Percentiles rank a stretch among this genome's conserved stretches.
Conservation (phyloP, 2,329 filamentous ascomycete genomes). For the Ramularia collo-cygni region DNA sequence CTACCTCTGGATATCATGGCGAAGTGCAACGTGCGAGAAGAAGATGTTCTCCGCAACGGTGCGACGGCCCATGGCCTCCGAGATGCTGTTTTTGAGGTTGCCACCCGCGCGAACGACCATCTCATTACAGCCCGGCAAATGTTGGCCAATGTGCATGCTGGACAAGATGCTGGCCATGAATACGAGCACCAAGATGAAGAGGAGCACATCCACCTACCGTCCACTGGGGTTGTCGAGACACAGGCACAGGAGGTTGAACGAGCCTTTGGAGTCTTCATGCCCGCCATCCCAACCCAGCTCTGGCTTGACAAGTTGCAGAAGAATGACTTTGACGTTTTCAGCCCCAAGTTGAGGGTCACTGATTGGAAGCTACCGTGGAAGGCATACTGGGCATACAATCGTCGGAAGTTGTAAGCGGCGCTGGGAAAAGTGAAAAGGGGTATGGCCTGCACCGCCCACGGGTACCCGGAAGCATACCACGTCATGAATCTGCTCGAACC, state of each 20-base stretch:
- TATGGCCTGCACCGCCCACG: too few relatives aligned
- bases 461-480: too few relatives aligned
- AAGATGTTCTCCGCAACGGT: slow-evolving; percentile 79
- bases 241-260: slow-evolving; percentile 51
- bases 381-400: slow-evolving; percentile 55
- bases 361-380: slow-evolving; percentile 87
- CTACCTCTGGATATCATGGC: slow-evolving; percentile 88
- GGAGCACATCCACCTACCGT: slow-evolving; percentile 49
- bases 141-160: slow-evolving; percentile 69
- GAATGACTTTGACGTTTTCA: slow-evolving; percentile 75
- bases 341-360: slow-evolving; percentile 54
- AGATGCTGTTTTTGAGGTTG: slow-evolving; percentile 86
- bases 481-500: too few relatives aligned
- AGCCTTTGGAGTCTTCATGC: slow-evolving; percentile 74
- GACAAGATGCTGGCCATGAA: slow-evolving; percentile 70
- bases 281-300: slow-evolving; percentile 67
- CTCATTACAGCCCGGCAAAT: slow-evolving; percentile 90
- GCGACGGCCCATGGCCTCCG: slow-evolving; percentile 71
- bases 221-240: slow-evolving; percentile 26
- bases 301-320: slow-evolving; percentile 75
- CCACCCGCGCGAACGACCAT: slow-evolving; percentile 91
- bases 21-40: slow-evolving; percentile 70
- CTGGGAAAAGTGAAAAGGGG: too few relatives aligned
- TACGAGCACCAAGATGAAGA: slow-evolving; percentile 82
- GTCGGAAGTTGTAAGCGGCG: slow-evolving; percentile 43